phyloP scores from a whole-genome alignment of 345 rosid genomes.

The Hibiscus syriacus region DNA sequence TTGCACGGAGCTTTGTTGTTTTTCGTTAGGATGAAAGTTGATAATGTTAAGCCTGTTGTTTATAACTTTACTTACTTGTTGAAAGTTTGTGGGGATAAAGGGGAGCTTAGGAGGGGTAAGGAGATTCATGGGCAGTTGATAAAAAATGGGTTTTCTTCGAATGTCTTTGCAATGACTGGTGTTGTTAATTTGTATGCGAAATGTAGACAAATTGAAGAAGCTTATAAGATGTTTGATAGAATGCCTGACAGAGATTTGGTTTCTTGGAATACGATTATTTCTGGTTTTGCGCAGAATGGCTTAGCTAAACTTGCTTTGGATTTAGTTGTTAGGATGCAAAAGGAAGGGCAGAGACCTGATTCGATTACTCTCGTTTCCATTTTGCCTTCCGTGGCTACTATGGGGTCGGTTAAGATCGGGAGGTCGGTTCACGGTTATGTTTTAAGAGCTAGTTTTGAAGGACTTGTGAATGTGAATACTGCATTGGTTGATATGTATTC shows the following conservation, averaged over 20 bases:
- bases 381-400: slow-evolving; percentile 57
- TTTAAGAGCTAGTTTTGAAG: slow-evolving; percentile 47
- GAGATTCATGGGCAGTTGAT: slow-evolving; percentile 70
- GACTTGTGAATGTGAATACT: slow-evolving; percentile 54
- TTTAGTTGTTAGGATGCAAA: slow-evolving; percentile 50
- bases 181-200: slow-evolving; percentile 62
- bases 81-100: slow-evolving; percentile 58
- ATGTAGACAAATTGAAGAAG: slow-evolving; percentile 50
- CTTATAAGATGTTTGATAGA: slow-evolving; percentile 75
- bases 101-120: slow-evolving; percentile 46
- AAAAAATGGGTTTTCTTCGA: slow-evolving; percentile 48
- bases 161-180: slow-evolving; percentile 67
- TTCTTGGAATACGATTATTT: slow-evolving; percentile 75
- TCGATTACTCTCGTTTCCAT: slow-evolving; percentile 60
- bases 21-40: slow-evolving; percentile 55
- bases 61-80: slow-evolving; percentile 69
- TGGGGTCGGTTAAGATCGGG: slow-evolving; percentile 44
- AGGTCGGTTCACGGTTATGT: slow-evolving; percentile 62
- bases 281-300: slow-evolving; percentile 74
- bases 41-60: slow-evolving; percentile 48
- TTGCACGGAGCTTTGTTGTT: slow-evolving; percentile 40
- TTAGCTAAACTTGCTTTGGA: slow-evolving; percentile 47
- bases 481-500: slow-evolving; percentile 77
- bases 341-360: slow-evolving; percentile 56
- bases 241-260: slow-evolving; percentile 80